Conservation (phyloP, 805 yeast species). For the Candida namnaoensis region DNA sequence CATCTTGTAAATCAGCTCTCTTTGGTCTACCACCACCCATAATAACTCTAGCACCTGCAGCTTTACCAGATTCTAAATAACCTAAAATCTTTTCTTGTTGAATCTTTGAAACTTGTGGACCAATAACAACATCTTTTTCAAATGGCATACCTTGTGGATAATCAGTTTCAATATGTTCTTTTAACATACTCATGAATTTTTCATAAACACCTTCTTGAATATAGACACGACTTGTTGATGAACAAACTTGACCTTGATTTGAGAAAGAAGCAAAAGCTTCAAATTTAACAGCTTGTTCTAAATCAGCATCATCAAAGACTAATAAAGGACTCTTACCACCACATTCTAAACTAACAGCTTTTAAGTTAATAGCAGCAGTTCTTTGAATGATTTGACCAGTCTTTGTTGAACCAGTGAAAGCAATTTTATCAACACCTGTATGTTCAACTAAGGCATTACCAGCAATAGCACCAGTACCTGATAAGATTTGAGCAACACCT, state of each 20-base stretch:
- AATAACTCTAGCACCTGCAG: slow-evolving; percentile 43
- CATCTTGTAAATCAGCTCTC: slow-evolving; percentile 17
- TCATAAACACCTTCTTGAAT: slow-evolving; percentile 49
- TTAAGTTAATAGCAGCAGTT: slow-evolving; percentile 33
- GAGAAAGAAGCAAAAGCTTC: slow-evolving; percentile 46
- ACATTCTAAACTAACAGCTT: slow-evolving; percentile 40
- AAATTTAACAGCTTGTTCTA: slow-evolving; percentile 41
- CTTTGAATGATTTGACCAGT: slow-evolving; percentile 36
- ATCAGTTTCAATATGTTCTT: slow-evolving; percentile 22
- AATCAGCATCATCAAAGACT: slow-evolving; percentile 37
- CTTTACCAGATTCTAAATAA: slow-evolving; percentile 38
- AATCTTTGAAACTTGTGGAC: slow-evolving; percentile 46
- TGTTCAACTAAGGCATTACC: slow-evolving; percentile 39
- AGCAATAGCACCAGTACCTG: slow-evolving; percentile 34
- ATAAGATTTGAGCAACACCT: slow-evolving; percentile 39
- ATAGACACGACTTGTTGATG: slow-evolving; percentile 53
- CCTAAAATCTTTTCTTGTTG: slow-evolving; percentile 38
- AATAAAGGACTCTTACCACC: slow-evolving; percentile 45
- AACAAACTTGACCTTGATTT: slow-evolving; percentile 59
- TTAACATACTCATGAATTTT: slow-evolving; percentile 33
- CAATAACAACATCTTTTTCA: slow-evolving; percentile 32
- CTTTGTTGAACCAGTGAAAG: slow-evolving; percentile 47
- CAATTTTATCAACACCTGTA: slow-evolving; percentile 37
- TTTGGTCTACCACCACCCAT: slow-evolving; percentile 33
- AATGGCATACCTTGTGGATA: slow-evolving; percentile 37